Evolutionary conservation across 768 basidiomycete species (phyloP).

Genomic region (Leccinum longicurvipes): DNA sequence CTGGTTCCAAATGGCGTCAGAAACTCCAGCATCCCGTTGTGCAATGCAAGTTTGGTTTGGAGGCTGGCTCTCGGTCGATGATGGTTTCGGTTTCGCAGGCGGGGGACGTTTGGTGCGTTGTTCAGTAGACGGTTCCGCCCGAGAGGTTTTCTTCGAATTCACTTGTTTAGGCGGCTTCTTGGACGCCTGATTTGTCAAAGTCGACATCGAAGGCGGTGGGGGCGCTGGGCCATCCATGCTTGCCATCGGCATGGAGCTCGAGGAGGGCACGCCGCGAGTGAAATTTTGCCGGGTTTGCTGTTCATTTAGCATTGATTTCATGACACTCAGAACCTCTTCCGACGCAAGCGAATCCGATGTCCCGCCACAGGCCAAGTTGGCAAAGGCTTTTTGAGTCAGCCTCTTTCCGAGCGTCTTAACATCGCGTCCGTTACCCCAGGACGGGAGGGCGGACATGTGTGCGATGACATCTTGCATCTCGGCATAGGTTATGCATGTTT

Average conservation of each 20-base stretch:
- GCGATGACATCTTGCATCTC: constrained; percentile 40
- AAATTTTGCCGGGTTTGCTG: constrained; percentile 20
- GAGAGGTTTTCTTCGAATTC: background rate
- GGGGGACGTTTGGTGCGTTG: background rate
- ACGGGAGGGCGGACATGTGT: constrained; percentile 43
- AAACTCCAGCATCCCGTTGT: constrained; percentile 50
- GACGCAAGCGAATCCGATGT: constrained; percentile 23
- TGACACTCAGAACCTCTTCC: constrained; percentile 30
- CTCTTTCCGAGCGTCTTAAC: constrained; percentile 51
- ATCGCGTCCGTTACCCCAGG: constrained; percentile 73
- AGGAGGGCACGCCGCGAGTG: background rate
- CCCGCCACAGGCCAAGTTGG: constrained; percentile 18
- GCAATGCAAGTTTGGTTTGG: constrained; percentile 6
- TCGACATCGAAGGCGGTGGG: constrained; percentile 19
- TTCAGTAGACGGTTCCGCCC: background rate
- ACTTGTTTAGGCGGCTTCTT: constrained; percentile 13
- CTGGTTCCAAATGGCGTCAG: constrained; percentile 51
- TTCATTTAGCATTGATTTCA: constrained; percentile 20
- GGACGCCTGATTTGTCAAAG: constrained; percentile 16
- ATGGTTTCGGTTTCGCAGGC: background rate
- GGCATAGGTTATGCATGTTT: background rate
- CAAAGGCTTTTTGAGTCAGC: constrained; percentile 43
- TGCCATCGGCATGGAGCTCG: constrained; percentile 15
- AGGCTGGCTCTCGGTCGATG: constrained; percentile 1
- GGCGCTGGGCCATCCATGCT: constrained; percentile 20